These are phyloP conservation scores for Fagopyrum homotropicum DNA, from an alignment of 148 eudicot genomes.

Conservation along the genomic window DNA sequence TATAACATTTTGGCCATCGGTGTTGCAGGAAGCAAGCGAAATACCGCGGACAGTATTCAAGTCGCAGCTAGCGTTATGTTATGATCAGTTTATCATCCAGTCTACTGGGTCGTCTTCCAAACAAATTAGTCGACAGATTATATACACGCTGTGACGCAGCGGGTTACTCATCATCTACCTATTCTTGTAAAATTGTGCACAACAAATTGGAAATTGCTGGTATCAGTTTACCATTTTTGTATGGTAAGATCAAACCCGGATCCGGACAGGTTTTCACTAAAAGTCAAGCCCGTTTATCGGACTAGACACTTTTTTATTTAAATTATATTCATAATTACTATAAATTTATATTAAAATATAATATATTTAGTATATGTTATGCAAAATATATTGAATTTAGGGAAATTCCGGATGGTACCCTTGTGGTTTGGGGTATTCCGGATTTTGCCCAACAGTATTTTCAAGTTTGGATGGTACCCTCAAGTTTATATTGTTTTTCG, in stretches of 20 bases:
- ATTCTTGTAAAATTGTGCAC: background rate
- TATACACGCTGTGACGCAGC: background rate
- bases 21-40: slow-evolving; percentile 28
- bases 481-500: too few relatives aligned
- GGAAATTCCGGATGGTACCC: too few relatives aligned
- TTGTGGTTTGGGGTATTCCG: too few relatives aligned
- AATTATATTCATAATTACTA: background rate
- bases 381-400: too few relatives aligned
- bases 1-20: background rate
- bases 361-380: too few relatives aligned
- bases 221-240: background rate
- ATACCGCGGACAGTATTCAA: slow-evolving; percentile 18
- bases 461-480: too few relatives aligned
- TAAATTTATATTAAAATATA: background rate
- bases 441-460: too few relatives aligned
- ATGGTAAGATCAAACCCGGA: background rate
- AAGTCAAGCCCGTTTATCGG: background rate
- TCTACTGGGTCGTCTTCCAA: background rate
- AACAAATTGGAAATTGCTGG: background rate
- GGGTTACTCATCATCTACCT: background rate
- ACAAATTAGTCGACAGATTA: background rate
- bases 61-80: background rate
- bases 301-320: background rate
- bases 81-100: background rate
- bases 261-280: background rate